Base-by-base conservation (phyloP, 75 land plant genomes). In the Cupressus sempervirens region DNA sequence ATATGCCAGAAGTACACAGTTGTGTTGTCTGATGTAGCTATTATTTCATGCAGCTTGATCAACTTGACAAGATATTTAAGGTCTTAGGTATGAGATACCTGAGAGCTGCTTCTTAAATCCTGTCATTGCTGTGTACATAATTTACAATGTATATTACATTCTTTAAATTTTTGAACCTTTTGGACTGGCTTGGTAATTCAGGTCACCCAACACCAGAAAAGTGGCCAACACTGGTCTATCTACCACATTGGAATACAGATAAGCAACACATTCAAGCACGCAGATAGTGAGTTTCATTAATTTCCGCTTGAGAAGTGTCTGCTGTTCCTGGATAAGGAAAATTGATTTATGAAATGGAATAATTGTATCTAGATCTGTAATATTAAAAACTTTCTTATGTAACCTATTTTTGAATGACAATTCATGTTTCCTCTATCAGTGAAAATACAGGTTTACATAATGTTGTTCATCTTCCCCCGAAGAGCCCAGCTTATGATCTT, bases 51-150 rank as follows among this genome's bases (percentile, higher is more conserved):
- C 90, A 96, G 93, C 88, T 97, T 85, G 99, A 97, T 85, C 99
- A 97, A 87, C 92, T 97, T 62, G 99, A 97, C 84, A 97, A 96
- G 87, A 97, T 97, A 76, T 97, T 97, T 81, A 97, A 92, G 86
- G 95, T 97, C 23, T 85, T 97, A 83, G 98, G 98, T 93, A 85
- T 65, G 85, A 79, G 40, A 77, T 65, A 65, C 11, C 53, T 76
- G 10, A 35, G 52, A 16, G 72, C 11, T 45, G 46, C 16, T 7
- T 36, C 43, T 54, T 76, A 29, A 48, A 68, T 50, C n/a, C 46
- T 62, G n/a, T 3, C 50, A 11, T 41, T 76, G 29, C 12, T 84
- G 35, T 76, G 38, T 13, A 32, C 23, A 14, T 76, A 32, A 23
- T 52, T 81, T 81, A 23, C 20, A 82, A 84, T 52, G 45, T 16